Conservation (phyloP, 352 stramenopile genomes). For the Globisporangium nagaii region DNA sequence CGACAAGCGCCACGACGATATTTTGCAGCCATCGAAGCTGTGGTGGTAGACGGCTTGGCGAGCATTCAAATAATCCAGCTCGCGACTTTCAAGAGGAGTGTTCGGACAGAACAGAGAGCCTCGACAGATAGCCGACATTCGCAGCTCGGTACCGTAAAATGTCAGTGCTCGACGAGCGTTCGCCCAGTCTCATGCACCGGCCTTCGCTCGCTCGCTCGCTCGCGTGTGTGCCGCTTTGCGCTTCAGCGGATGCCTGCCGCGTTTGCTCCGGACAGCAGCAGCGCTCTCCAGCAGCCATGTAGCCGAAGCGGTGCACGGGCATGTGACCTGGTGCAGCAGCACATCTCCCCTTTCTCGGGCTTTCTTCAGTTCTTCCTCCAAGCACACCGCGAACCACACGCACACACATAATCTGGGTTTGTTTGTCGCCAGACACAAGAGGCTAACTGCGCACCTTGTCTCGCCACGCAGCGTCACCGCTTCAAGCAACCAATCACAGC, state of each 20-base stretch:
- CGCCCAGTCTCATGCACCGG: too few species aligned
- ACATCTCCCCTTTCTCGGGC: background rate
- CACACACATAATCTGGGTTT: background rate
- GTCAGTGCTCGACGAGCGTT: too few species aligned
- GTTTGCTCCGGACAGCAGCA: background rate
- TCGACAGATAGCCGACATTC: too few species aligned
- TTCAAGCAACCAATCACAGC: slow-evolving; percentile 2
- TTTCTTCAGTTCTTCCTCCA: background rate
- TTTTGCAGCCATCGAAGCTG: too few species aligned
- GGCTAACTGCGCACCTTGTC: background rate
- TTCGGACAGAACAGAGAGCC: too few species aligned
- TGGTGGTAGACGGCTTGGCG: too few species aligned
- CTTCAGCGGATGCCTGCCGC: background rate
- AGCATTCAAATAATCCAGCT: too few species aligned
- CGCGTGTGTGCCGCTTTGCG: background rate
- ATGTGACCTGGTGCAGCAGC: too few species aligned
- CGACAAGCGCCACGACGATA: too few species aligned
- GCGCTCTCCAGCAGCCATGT: background rate
- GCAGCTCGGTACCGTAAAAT: too few species aligned
- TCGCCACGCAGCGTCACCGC: slow-evolving; percentile 2
- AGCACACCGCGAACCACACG: background rate
- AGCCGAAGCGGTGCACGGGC: background rate
- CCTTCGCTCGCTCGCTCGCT: too few species aligned
- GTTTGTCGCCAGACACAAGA: background rate
- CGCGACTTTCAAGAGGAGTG: too few species aligned